These are phyloP conservation scores for Seiridium unicorne DNA, from an alignment of 2,329 filamentous ascomycete species.

Conservation along the genomic window DNA sequence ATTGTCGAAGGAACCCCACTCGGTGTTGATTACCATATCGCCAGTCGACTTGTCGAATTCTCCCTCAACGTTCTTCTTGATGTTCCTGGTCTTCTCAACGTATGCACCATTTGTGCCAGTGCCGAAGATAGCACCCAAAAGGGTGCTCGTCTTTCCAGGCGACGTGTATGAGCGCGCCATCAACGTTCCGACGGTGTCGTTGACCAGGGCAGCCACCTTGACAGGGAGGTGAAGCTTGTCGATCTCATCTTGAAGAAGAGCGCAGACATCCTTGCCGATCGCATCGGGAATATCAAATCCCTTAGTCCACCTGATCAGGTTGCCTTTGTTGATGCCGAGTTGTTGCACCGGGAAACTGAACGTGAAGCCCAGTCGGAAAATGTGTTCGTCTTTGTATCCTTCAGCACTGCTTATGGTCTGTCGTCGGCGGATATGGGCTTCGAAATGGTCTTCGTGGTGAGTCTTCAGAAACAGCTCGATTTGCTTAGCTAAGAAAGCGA, in stretches of 20 bases:
- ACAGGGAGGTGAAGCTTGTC: conserved; percentile 84
- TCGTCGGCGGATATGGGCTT: conserved; percentile 64
- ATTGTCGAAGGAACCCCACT: conserved; percentile 99
- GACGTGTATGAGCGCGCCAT: conserved; percentile 98
- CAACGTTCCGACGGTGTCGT: conserved; percentile 95
- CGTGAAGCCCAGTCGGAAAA: conserved; percentile 96
- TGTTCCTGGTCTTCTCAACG: conserved; percentile 83
- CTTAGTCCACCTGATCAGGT: conserved; percentile 96
- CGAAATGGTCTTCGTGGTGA: conserved; percentile 87
- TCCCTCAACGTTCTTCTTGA: conserved; percentile 73
- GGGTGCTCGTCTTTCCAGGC: conserved; percentile 78
- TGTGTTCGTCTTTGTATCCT: conserved; percentile 67
- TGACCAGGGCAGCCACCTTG: conserved; percentile 91
- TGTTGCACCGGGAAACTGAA: conserved; percentile 98
- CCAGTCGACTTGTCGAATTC: conserved; percentile 78
- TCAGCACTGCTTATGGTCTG: conserved; percentile 57
- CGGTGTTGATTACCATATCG: conserved; percentile 96
- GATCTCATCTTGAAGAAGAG: conserved; percentile 83
- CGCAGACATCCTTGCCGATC: conserved; percentile 91
- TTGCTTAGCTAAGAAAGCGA: conserved; percentile 88
- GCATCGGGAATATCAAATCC: conserved; percentile 97
- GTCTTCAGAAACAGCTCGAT: conserved; percentile 84
- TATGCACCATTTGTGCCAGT: conserved; percentile 98
- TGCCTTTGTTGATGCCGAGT: conserved; percentile 90
- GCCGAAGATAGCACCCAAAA: conserved; percentile 96